Percentiles rank a stretch among this genome's conserved stretches.
phyloP scores from a whole-genome alignment of 352 stramenopile species.

The Elongisporangium prolatum region DNA sequence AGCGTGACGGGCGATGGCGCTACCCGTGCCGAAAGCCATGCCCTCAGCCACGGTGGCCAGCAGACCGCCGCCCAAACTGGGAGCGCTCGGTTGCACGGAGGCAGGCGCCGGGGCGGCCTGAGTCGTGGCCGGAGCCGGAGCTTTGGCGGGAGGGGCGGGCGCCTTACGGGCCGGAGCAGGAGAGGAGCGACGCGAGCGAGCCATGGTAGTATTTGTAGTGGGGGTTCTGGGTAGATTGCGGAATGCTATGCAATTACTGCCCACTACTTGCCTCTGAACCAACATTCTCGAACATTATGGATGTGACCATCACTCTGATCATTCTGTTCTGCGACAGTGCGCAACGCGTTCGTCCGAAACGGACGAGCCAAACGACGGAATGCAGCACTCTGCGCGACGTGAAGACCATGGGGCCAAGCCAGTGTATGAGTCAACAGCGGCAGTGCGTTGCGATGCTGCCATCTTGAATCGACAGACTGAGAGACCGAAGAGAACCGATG shows the following conservation, averaged over 20 bases:
- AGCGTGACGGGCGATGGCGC: constrained; percentile 90
- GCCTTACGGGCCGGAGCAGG: constrained; percentile 41
- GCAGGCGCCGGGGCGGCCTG: constrained; percentile 23
- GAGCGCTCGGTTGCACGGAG: constrained; percentile 21
- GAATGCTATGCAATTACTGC: not conserved
- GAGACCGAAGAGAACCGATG: too few species aligned
- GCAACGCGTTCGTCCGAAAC: constrained; percentile 2
- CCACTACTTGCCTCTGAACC: too few species aligned
- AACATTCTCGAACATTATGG: too few species aligned
- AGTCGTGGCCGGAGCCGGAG: constrained; percentile 28
- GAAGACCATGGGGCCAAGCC: too few species aligned
- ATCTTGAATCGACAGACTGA: too few species aligned
- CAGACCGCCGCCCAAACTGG: constrained; percentile 90
- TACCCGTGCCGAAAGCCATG: constrained; percentile 96
- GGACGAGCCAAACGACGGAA: not conserved
- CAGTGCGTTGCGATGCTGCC: too few species aligned
- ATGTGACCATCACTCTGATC: too few species aligned
- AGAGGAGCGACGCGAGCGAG: constrained; percentile 56
- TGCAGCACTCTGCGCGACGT: too few species aligned
- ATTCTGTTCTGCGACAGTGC: too few species aligned
- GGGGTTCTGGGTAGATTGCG: too few species aligned
- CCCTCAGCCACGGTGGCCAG: constrained; percentile 93
- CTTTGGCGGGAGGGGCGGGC: constrained; percentile 17
- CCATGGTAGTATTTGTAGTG: constrained; percentile 25
- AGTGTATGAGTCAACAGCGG: too few species aligned